Conservation (phyloP, 2,329 filamentous ascomycete genomes). For the Corinectria fuckeliana region DNA sequence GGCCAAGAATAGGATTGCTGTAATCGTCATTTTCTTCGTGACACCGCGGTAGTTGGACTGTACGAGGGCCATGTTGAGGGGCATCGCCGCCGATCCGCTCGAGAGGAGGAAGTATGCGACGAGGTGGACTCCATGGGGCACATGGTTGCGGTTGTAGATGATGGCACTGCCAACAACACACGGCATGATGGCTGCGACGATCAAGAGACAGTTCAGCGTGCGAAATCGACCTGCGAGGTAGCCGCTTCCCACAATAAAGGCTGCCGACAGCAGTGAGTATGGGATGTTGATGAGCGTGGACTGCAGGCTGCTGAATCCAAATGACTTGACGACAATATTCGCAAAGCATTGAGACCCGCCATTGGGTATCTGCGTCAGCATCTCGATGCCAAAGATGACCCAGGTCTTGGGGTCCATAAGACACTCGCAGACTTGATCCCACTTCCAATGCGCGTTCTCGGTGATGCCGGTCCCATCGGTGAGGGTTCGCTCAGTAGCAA, state of each 20-base stretch:
- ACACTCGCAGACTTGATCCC: conserved; percentile 60
- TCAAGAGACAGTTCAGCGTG: conserved; percentile 58
- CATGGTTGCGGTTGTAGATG: conserved; percentile 54
- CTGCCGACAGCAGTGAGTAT: conserved; percentile 59
- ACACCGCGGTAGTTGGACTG: conserved; percentile 63
- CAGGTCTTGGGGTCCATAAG: conserved; percentile 65
- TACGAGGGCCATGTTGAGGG: conserved; percentile 61
- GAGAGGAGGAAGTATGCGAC: conserved; percentile 65
- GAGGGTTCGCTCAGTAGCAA: conserved; percentile 54
- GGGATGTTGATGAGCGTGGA: conserved; percentile 65
- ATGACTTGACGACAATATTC: conserved; percentile 62
- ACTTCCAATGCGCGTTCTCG: conserved; percentile 55
- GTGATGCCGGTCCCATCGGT: conserved; percentile 59
- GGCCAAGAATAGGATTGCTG: conserved; percentile 59
- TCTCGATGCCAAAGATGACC: conserved; percentile 60
- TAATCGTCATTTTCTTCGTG: conserved; percentile 67
- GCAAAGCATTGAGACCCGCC: conserved; percentile 66
- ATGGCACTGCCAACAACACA: conserved; percentile 60
- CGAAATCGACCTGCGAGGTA: conserved; percentile 59
- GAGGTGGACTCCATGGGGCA: conserved; percentile 53
- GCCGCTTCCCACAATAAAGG: conserved; percentile 55
- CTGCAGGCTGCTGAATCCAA: conserved; percentile 61
- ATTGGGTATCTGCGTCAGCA: conserved; percentile 66
- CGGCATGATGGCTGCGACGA: conserved; percentile 56
- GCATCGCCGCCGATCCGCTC: conserved; percentile 60